A percentile compares a stretch with the other conserved stretches of the same genome.
Conservation (phyloP, 106 monocot species). For the Platanthera zijinensis region DNA sequence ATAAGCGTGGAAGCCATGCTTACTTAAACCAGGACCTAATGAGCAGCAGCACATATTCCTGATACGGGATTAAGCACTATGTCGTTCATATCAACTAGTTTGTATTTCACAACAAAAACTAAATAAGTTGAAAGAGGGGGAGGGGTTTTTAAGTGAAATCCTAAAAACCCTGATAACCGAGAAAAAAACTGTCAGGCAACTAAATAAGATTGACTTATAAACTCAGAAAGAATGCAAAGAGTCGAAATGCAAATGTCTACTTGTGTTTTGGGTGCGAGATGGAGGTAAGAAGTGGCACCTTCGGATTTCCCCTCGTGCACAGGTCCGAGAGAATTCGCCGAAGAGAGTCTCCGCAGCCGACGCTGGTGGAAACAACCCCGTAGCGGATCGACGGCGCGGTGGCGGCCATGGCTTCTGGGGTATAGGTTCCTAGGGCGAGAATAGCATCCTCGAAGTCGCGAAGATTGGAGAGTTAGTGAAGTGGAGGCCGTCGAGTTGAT, state of each 20-base stretch:
- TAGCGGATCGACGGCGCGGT: constrained; percentile 13
- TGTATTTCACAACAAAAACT: neutral
- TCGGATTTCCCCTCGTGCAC: constrained; percentile 36
- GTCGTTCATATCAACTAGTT: neutral
- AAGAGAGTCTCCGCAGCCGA: constrained; percentile 30
- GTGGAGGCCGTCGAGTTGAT: neutral
- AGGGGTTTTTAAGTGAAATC: neutral
- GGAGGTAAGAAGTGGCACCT: constrained; percentile 14
- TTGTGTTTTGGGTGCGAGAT: neutral
- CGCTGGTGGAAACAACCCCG: constrained; percentile 8
- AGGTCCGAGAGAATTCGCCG: constrained; percentile 50
- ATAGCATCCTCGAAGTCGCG: neutral
- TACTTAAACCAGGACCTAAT: neutral
- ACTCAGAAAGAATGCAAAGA: neutral
- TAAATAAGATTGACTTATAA: neutral
- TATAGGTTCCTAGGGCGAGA: neutral
- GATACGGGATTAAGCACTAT: neutral
- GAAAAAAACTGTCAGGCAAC: neutral
- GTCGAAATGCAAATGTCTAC: neutral
- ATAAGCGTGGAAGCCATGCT: neutral
- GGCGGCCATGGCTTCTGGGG: constrained; percentile 14
- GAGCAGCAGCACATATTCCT: neutral
- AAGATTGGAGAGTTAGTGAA: neutral
- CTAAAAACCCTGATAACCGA: neutral
- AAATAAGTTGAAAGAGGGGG: neutral